Evolutionary conservation across 352 stramenopile genomes (phyloP).

Genomic region (Phytophthora kernoviae): DNA sequence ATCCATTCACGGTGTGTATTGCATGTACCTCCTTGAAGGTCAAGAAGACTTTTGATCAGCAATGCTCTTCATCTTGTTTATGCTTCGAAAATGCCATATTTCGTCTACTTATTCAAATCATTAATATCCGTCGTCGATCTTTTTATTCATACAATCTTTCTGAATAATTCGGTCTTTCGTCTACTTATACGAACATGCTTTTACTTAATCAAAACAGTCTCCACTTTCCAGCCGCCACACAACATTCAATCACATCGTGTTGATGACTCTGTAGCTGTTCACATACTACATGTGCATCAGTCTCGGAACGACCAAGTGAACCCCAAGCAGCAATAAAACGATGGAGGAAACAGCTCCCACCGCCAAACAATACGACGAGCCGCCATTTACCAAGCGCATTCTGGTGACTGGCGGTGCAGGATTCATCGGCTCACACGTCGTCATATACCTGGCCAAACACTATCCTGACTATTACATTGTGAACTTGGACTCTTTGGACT

Average conservation of each 20-base stretch:
- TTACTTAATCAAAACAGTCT: too few relatives aligned
- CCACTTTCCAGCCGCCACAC: neutral
- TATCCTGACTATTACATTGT: slow-evolving; percentile 98
- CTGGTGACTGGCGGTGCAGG: slow-evolving; percentile 97
- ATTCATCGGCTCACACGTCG: slow-evolving; percentile 97
- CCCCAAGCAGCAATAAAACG: slow-evolving; percentile 5
- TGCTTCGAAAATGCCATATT: too few relatives aligned
- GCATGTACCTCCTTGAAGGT: too few relatives aligned
- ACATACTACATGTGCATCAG: slow-evolving; percentile 6
- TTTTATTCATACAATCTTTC: too few relatives aligned
- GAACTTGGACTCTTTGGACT: slow-evolving; percentile 94
- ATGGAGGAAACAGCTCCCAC: neutral
- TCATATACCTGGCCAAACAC: slow-evolving; percentile 95
- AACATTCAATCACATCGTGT: slow-evolving; percentile 11
- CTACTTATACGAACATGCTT: too few relatives aligned
- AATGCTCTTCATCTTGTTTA: too few relatives aligned
- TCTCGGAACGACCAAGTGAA: slow-evolving; percentile 8
- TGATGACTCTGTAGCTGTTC: slow-evolving; percentile 11
- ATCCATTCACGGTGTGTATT: too few relatives aligned
- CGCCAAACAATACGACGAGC: neutral
- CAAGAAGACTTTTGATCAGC: too few relatives aligned
- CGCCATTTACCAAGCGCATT: slow-evolving; percentile 89
- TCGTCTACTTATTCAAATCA: too few relatives aligned
- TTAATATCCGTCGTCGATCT: too few relatives aligned
- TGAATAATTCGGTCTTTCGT: too few relatives aligned